These are phyloP conservation scores for Jamesozyma gamospora DNA, from an alignment of 805 yeast genomes.

Conservation along the genomic window DNA sequence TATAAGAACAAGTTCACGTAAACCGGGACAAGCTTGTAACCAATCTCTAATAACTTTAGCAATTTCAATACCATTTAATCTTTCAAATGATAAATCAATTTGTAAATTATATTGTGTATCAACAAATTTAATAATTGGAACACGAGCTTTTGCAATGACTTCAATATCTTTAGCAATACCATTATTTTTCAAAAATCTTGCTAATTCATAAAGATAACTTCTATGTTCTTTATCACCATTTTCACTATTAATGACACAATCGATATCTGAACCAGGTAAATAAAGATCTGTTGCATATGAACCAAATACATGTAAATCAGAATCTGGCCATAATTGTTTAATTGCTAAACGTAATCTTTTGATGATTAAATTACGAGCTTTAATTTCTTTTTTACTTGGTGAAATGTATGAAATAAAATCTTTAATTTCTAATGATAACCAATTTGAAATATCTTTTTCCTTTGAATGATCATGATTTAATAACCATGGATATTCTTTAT, in stretches of 20 bases:
- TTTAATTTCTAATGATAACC: conserved; percentile 77
- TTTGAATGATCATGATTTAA: conserved; percentile 64
- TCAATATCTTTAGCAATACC: conserved; percentile 63
- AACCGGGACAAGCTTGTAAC: conserved; percentile 63
- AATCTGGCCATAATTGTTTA: conserved; percentile 59
- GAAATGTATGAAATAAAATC: conserved; percentile 81
- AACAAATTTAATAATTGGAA: conserved; percentile 86
- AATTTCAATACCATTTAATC: conserved; percentile 71
- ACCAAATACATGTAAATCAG: conserved; percentile 81
- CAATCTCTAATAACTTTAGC: conserved; percentile 70
- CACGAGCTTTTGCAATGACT: conserved; percentile 83
- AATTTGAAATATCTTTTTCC: conserved; percentile 69
- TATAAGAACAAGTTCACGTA: conserved; percentile 72
- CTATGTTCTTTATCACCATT: conserved; percentile 50
- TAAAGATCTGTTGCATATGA: conserved; percentile 90
- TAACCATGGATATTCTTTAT: conserved; percentile 56
- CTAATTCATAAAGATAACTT: conserved; percentile 57
- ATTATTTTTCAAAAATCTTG: conserved; percentile 53
- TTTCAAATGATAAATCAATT: conserved; percentile 85
- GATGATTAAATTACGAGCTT: conserved; percentile 58
- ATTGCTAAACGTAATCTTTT: conserved; percentile 45
- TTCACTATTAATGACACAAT: conserved; percentile 71
- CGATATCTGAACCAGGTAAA: conserved; percentile 94
- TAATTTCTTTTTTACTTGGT: conserved; percentile 68
- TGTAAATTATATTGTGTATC: conserved; percentile 63